Evolutionary conservation across 2,329 filamentous ascomycete genomes (phyloP).

Genomic region (Spiromastix sp.): DNA sequence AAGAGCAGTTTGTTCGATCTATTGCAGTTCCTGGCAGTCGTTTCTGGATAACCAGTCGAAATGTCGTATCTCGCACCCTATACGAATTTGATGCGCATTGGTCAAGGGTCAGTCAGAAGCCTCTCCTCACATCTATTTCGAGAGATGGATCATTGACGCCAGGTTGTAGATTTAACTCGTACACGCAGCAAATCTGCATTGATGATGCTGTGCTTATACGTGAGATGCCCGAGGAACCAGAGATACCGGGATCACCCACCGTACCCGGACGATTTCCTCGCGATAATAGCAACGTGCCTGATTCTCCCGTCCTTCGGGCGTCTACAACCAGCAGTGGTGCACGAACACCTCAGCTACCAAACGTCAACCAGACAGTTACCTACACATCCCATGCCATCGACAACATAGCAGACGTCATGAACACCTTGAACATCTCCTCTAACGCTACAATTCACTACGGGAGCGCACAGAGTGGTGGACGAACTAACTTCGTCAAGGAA

Average conservation of each 20-base stretch:
- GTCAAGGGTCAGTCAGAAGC: constrained; percentile 12
- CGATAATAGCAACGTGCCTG: not conserved
- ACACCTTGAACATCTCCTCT: constrained; percentile 30
- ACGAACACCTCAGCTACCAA: constrained; percentile 7
- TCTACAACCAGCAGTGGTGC: not conserved
- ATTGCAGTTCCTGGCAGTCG: too few species aligned
- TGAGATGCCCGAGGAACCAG: not conserved
- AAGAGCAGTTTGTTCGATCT: too few species aligned
- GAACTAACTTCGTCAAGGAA: constrained; percentile 12
- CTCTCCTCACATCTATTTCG: not conserved
- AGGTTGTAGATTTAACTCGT: constrained; percentile 31
- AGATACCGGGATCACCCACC: not conserved
- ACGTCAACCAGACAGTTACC: constrained; percentile 20
- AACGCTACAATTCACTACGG: constrained; percentile 29
- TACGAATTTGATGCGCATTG: constrained; percentile 28
- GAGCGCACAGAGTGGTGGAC: constrained; percentile 20
- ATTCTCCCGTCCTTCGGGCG: not conserved
- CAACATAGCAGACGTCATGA: constrained; percentile 28
- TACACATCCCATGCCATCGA: constrained; percentile 22
- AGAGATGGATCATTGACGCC: not conserved
- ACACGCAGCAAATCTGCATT: constrained; percentile 30
- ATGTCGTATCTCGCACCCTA: constrained; percentile 28
- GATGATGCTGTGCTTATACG: constrained; percentile 26
- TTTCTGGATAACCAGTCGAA: too few species aligned
- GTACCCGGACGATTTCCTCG: constrained; percentile 3